Conservation (phyloP, 2,329 filamentous ascomycete genomes). For the Apiospora marii region DNA sequence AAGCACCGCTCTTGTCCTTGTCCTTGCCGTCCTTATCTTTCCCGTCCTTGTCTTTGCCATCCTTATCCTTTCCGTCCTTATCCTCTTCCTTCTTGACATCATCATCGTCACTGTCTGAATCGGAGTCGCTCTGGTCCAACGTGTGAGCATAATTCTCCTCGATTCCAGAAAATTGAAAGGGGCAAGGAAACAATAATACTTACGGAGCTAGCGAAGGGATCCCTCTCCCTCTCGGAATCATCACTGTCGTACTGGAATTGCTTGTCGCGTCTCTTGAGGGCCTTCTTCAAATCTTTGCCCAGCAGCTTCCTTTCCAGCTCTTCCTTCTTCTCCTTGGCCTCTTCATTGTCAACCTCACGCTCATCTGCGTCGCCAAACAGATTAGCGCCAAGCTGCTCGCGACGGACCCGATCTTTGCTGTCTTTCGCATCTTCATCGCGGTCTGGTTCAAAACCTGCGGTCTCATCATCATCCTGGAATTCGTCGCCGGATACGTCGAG, state of each 20-base stretch:
- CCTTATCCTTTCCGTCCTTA: slow-evolving; percentile 68
- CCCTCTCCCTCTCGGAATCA: slow-evolving; percentile 50
- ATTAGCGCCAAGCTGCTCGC: slow-evolving; percentile 87
- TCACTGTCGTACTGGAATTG: slow-evolving; percentile 87
- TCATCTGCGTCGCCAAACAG: slow-evolving; percentile 78
- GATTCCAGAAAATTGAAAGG: neutral
- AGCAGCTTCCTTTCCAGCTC: slow-evolving; percentile 73
- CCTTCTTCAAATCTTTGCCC: slow-evolving; percentile 81
- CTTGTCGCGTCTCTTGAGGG: slow-evolving; percentile 83
- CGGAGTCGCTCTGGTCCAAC: slow-evolving; percentile 47
- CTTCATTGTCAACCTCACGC: slow-evolving; percentile 75
- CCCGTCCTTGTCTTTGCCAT: slow-evolving; percentile 62
- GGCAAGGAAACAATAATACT: slow-evolving; percentile 43
- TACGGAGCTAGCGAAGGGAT: slow-evolving; percentile 62
- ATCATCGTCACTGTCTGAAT: slow-evolving; percentile 49
- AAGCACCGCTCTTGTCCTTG: slow-evolving; percentile 58
- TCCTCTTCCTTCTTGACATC: slow-evolving; percentile 22
- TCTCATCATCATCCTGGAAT: slow-evolving; percentile 90
- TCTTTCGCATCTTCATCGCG: slow-evolving; percentile 83
- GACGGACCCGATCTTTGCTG: slow-evolving; percentile 74
- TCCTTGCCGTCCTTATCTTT: slow-evolving; percentile 53
- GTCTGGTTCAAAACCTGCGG: slow-evolving; percentile 76
- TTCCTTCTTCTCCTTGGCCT: slow-evolving; percentile 73
- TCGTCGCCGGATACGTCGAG: slow-evolving; percentile 73
- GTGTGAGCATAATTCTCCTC: slow-evolving; percentile 33